phyloP scores from a whole-genome alignment of 129 eudicot genomes.

The Pittosporum tobira region DNA sequence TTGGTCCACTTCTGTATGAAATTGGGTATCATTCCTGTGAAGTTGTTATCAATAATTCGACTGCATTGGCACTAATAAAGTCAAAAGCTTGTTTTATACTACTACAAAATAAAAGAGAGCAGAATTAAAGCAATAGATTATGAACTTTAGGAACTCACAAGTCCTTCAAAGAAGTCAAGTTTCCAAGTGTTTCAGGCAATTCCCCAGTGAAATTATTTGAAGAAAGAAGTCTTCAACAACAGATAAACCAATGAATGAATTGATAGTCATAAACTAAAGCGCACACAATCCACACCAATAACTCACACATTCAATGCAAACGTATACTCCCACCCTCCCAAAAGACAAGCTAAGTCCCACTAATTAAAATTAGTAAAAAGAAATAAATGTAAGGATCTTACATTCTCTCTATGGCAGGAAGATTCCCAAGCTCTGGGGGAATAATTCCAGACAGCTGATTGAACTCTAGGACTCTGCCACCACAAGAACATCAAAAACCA shows the following conservation, averaged over 20 bases:
- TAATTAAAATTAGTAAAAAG: no score
- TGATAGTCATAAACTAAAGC: not conserved
- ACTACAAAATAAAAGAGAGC: not conserved
- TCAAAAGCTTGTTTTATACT: not conserved
- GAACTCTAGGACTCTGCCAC: constrained; percentile 39
- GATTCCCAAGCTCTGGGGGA: constrained; percentile 54
- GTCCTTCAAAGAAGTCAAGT: constrained; percentile 41
- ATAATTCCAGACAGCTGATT: constrained; percentile 52
- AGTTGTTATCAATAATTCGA: constrained; percentile 32
- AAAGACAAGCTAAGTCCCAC: no score
- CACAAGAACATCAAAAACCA: constrained; percentile 7
- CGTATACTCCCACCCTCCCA: not conserved
- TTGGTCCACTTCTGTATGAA: constrained; percentile 41
- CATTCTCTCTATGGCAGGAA: constrained; percentile 42
- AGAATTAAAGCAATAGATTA: not conserved
- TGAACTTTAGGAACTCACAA: constrained; percentile 40
- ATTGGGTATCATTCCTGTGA: constrained; percentile 30
- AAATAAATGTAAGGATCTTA: constrained; percentile 14
- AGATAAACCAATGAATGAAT: not conserved
- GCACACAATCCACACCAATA: not conserved
- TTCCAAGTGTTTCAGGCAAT: constrained; percentile 58
- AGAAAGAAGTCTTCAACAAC: constrained; percentile 33
- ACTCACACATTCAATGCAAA: not conserved
- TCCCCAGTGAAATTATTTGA: constrained; percentile 68
- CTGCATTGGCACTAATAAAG: constrained; percentile 19